Percentiles rank a stretch among this genome's conserved stretches.
Conservation (phyloP, 768 basidiomycete species). For the Lactarius quietus region DNA sequence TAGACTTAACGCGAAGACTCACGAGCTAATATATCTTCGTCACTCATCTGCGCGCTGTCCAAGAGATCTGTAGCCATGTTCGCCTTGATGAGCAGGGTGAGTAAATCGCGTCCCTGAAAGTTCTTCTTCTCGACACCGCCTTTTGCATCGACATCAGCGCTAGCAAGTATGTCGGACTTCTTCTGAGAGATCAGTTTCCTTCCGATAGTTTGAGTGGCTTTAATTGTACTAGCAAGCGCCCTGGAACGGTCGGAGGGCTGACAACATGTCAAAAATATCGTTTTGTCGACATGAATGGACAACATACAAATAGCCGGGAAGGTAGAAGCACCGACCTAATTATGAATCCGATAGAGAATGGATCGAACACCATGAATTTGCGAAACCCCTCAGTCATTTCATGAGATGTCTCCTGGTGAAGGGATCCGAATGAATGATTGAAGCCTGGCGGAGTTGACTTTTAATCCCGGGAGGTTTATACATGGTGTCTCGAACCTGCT, state of each 20-base stretch:
- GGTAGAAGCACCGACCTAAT: slow-evolving; percentile 8
- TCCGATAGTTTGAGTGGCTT: slow-evolving; percentile 31
- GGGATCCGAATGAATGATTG: slow-evolving; percentile 18
- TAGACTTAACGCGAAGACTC: slow-evolving; percentile 26
- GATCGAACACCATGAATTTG: slow-evolving; percentile 11
- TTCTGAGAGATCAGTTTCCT: slow-evolving; percentile 32
- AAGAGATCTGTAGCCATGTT: slow-evolving; percentile 62
- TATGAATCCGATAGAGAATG: slow-evolving; percentile 14
- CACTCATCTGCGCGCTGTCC: slow-evolving; percentile 51
- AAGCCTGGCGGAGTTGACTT: slow-evolving; percentile 6
- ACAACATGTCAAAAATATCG: neutral
- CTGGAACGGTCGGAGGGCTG: slow-evolving; percentile 16
- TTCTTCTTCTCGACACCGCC: slow-evolving; percentile 35
- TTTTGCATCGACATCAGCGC: slow-evolving; percentile 27
- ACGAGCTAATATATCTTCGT: slow-evolving; percentile 60
- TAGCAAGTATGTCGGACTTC: slow-evolving; percentile 34
- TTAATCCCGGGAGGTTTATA: neutral
- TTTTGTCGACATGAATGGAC: neutral
- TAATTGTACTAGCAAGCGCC: neutral
- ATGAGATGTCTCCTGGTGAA: slow-evolving; percentile 5
- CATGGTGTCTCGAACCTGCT: slow-evolving; percentile 4
- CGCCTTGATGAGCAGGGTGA: slow-evolving; percentile 58
- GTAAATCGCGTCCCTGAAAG: slow-evolving; percentile 47
- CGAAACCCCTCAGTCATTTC: slow-evolving; percentile 15
- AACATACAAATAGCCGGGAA: slow-evolving; percentile 16